Evolutionary conservation across 1,284 basidiomycete species (phyloP).

Genomic region (Ustilago xerochloae): DNA sequence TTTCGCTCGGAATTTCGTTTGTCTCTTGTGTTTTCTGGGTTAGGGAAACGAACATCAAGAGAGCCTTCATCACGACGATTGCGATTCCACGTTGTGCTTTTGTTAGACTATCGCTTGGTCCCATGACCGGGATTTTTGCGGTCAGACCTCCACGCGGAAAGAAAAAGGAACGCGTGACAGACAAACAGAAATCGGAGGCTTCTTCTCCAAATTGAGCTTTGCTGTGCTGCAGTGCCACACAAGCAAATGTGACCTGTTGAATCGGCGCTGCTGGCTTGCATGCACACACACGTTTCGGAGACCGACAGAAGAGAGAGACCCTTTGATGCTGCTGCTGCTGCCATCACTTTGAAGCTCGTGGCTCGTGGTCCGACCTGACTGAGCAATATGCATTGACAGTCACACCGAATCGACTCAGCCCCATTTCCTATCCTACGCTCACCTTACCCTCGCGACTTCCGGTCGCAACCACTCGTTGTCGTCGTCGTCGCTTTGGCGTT

Average conservation of each 20-base stretch:
- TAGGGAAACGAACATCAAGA: no score
- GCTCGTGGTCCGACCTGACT: no score
- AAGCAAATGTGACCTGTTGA: not conserved
- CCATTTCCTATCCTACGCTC: not conserved
- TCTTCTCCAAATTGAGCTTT: not conserved
- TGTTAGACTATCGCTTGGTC: no score
- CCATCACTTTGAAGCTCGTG: no score
- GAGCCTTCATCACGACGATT: no score
- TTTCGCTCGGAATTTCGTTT: no score
- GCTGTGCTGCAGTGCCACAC: not conserved
- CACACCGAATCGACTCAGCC: not conserved
- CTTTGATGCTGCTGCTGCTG: not conserved
- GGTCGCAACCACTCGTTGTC: no score
- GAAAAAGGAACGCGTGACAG: conserved; percentile 1
- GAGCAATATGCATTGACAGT: not conserved
- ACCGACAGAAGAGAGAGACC: not conserved
- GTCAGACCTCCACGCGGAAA: conserved; percentile 40
- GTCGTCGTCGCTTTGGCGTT: no score
- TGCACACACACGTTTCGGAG: not conserved
- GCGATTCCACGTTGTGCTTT: no score
- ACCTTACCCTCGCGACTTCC: not conserved
- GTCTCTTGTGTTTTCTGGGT: no score
- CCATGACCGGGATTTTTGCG: conserved; percentile 1
- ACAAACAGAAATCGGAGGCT: not conserved
- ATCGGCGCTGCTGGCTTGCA: conserved; percentile 1